Base-by-base conservation (phyloP, 768 basidiomycete genomes). In the Auricularia cornea region DNA sequence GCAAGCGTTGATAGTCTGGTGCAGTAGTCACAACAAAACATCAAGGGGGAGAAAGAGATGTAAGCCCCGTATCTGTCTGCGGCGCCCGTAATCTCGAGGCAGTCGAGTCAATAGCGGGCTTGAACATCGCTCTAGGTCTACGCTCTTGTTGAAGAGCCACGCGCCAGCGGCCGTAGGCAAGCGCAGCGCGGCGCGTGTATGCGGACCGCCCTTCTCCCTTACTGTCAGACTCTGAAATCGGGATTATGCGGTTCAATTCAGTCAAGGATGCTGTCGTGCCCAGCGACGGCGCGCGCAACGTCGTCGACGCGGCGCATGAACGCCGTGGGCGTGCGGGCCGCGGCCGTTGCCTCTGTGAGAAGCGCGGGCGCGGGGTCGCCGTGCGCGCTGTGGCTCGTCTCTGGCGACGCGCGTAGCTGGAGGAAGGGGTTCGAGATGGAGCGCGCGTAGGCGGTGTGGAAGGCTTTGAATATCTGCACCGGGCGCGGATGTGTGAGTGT, bases 31-130 rank as follows among this genome's bases (percentile, higher is more conserved):
- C 38, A 40, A 8, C 18, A 18, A 40, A 40, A 40, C 38, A 40
- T 20, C 44, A 48, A 48, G 23, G n/a, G n/a, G n/a, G n/a, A n/a
- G n/a, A n/a, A n/a, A 18, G 20, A 48, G 44, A 48, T 81, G 77
- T 81, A 23, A 66, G 79, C 90, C 89, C 82, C 92, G 92, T 93
- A 95, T 94, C 93, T 95, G 92, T 95, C 92, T 84, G 87, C 88
- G 79, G 79, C 77, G 78, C 77, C 62, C 76, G 85, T 77, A 66
- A 70, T 77, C 83, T 90, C 71, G 64, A 74, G 76, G 79, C 77
- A 83, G 77, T 84, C 85, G 85, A 89, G 92, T 93, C 93, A 94
- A 88, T 84, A 76, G 66, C 80, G 88, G 81, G 90, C 86, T 78
- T 41, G 11, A n/a, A n/a, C 66, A 67, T 83, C 63, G 52, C 74